Percentiles rank a stretch among this genome's conserved stretches.
These are phyloP conservation scores for Pichia norvegensis DNA, from an alignment of 1,139 yeast species.

Conservation along the genomic window DNA sequence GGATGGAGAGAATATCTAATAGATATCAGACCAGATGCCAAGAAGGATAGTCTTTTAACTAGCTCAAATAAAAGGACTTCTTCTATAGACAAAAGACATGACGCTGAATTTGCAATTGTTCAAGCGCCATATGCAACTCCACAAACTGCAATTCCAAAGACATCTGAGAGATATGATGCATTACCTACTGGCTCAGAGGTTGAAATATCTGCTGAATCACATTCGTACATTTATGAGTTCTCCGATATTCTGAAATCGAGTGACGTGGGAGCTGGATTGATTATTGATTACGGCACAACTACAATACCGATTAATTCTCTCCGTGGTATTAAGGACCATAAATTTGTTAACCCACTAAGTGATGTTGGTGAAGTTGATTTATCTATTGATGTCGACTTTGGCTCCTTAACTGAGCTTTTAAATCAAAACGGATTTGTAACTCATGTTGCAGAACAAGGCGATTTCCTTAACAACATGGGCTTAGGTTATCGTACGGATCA, in stretches of 20 bases:
- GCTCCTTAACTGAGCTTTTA: slow-evolving; percentile 19
- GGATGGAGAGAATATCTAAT: slow-evolving; percentile 81
- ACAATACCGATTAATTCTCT: slow-evolving; percentile 62
- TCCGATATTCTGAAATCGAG: slow-evolving; percentile 31
- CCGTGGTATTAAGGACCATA: slow-evolving; percentile 68
- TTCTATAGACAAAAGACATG: slow-evolving; percentile 9
- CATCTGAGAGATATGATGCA: slow-evolving; percentile 44
- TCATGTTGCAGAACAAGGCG: slow-evolving; percentile 65
- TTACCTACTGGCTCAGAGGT: slow-evolving; percentile 52
- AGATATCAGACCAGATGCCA: slow-evolving; percentile 30
- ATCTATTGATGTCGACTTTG: slow-evolving; percentile 77
- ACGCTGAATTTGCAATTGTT: slow-evolving; percentile 50
- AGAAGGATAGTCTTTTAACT: slow-evolving; percentile 15
- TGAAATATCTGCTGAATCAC: slow-evolving; percentile 73
- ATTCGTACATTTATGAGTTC: slow-evolving; percentile 43
- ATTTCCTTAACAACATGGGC: slow-evolving; percentile 72
- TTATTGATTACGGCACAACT: slow-evolving; percentile 70
- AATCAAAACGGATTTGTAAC: slow-evolving; percentile 25
- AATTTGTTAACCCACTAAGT: slow-evolving; percentile 68
- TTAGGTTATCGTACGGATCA: slow-evolving; percentile 64
- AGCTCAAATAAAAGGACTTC: slow-evolving; percentile 12
- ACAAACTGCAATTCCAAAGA: slow-evolving; percentile 50
- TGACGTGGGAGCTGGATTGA: slow-evolving; percentile 53
- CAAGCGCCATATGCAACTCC: slow-evolving; percentile 58
- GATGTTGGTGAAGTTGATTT: slow-evolving; percentile 76